A percentile compares a stretch with the other conserved stretches of the same genome.
phyloP scores from a whole-genome alignment of 176 grass and related monocot genomes.

The Olyra latifolia region DNA sequence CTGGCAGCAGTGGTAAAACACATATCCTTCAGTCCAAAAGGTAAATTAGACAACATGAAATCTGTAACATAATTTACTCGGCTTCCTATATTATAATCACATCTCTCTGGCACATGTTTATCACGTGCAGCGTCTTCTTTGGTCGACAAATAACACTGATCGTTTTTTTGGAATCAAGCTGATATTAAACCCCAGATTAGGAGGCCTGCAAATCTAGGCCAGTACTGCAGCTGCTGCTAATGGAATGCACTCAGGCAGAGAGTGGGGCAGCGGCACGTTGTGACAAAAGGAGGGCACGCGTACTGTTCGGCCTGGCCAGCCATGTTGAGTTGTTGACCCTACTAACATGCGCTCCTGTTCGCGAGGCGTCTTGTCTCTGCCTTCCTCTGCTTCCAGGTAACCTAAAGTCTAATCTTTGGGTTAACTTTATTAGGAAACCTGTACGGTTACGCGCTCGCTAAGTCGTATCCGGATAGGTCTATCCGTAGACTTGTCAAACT shows the following conservation, averaged over 20 bases:
- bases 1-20: not conserved
- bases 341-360: slow-evolving; percentile 43
- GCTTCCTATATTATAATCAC: not conserved
- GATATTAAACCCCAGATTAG: not conserved
- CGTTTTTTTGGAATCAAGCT: slow-evolving; percentile 19
- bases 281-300: slow-evolving; percentile 18
- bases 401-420: not conserved
- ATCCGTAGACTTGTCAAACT: no score
- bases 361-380: slow-evolving; percentile 23
- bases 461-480: no score
- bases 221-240: not conserved
- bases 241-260: not conserved
- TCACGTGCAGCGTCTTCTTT: not conserved
- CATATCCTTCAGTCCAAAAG: not conserved
- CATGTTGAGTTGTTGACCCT: slow-evolving; percentile 44
- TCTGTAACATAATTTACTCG: slow-evolving; percentile 29
- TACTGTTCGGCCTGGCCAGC: not conserved
- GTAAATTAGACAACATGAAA: not conserved
- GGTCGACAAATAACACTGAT: not conserved
- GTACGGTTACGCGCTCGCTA: no score
- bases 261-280: slow-evolving; percentile 4
- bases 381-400: not conserved
- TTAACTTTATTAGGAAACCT: no score
- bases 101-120: not conserved
- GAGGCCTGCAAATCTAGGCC: slow-evolving; percentile 3